phyloP scores from a whole-genome alignment of 2,329 filamentous ascomycete species.

The Botrytis tulipae region DNA sequence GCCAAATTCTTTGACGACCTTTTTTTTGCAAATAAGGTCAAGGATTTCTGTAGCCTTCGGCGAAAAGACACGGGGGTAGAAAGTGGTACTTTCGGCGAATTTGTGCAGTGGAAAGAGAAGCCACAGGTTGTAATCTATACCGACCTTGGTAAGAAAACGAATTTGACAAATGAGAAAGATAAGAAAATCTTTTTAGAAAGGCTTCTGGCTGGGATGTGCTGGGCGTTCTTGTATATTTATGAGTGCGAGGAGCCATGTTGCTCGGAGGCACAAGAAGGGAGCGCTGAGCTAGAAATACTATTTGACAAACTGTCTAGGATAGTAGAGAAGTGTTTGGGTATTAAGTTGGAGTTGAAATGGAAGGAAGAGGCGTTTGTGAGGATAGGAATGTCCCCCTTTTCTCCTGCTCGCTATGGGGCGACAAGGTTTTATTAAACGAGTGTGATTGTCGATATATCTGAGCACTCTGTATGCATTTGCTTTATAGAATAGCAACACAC shows the following conservation, averaged over 20 bases:
- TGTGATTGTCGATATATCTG: background rate
- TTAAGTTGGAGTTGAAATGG: background rate
- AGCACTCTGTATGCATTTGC: too few species aligned
- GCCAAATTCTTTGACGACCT: background rate
- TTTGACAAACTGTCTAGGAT: background rate
- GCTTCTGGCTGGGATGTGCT: background rate
- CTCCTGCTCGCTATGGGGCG: background rate
- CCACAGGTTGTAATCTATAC: background rate
- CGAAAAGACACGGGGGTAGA: background rate
- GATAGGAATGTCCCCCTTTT: too few species aligned
- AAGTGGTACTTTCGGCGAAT: background rate
- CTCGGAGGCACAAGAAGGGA: background rate
- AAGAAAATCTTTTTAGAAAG: background rate
- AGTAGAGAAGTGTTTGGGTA: background rate
- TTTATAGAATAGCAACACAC: background rate
- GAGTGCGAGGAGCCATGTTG: background rate
- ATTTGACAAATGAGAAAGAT: background rate
- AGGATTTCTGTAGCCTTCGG: background rate
- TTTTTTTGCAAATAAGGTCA: background rate
- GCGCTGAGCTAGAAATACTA: background rate
- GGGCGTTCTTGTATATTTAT: background rate
- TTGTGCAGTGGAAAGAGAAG: background rate
- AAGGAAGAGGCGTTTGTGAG: background rate
- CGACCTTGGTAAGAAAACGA: background rate
- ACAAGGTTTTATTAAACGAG: background rate